Conservation (phyloP, 177 flowering plant species). For the Vitis hybrid region DNA sequence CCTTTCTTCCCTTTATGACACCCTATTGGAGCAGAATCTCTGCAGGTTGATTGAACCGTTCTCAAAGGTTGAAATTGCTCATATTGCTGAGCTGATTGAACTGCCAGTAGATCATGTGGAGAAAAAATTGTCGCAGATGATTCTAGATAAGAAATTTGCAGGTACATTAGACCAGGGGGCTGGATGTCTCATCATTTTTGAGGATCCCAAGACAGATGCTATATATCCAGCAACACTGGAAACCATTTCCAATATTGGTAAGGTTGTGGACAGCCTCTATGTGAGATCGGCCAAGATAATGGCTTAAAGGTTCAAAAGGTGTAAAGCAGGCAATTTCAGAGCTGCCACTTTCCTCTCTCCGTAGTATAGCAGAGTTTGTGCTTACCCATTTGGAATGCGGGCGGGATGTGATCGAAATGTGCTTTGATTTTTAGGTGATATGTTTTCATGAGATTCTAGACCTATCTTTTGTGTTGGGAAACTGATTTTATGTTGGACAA, state of each 20-base stretch:
- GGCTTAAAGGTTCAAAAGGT: constrained; percentile 22
- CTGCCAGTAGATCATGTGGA: constrained; percentile 74
- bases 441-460: too few species aligned
- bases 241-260: constrained; percentile 76
- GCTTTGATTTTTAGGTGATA: too few species aligned
- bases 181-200: constrained; percentile 80
- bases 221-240: constrained; percentile 78
- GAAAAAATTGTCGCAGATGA: constrained; percentile 85
- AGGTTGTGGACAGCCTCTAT: constrained; percentile 87
- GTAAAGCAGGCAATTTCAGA: too few species aligned
- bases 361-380: too few species aligned
- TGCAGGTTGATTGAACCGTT: constrained; percentile 87
- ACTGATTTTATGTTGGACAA: too few species aligned
- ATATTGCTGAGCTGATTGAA: constrained; percentile 76
- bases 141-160: constrained; percentile 83
- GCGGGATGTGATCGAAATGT: too few species aligned
- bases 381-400: too few species aligned
- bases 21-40: constrained; percentile 64
- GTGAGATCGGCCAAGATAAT: constrained; percentile 80
- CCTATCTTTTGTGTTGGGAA: too few species aligned
- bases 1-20: constrained; percentile 81
- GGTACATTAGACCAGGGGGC: constrained; percentile 80
- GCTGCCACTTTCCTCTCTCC: too few species aligned
- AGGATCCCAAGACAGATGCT: constrained; percentile 74
- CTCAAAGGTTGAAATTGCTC: constrained; percentile 80